Percentiles rank a stretch among this genome's conserved stretches.
phyloP scores from a whole-genome alignment of 139 green algal genomes.

The Volvox africanus region DNA sequence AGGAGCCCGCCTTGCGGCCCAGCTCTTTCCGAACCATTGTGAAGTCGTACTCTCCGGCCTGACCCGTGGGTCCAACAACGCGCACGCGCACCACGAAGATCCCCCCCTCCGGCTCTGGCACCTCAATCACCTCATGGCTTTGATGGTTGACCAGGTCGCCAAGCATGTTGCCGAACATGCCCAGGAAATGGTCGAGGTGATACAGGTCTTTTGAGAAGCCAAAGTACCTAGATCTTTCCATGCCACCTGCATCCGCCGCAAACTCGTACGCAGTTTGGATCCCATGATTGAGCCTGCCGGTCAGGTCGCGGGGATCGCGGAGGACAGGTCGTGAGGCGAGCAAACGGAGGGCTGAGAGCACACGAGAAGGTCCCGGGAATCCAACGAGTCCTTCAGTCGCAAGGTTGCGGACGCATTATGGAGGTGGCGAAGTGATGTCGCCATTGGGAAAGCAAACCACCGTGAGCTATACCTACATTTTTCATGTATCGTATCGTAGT shows the following conservation, averaged over 20 bases:
- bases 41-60: constrained; percentile 49
- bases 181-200: constrained; percentile 86
- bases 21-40: constrained; percentile 56
- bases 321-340: not conserved
- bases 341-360: too few relatives aligned
- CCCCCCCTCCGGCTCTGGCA: not conserved
- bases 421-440: too few relatives aligned
- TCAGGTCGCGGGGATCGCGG: not conserved
- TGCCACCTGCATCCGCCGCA: constrained; percentile 76
- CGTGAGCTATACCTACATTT: too few relatives aligned
- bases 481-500: too few relatives aligned
- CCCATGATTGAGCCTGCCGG: constrained; percentile 72
- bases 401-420: too few relatives aligned
- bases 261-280: constrained; percentile 87
- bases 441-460: too few relatives aligned
- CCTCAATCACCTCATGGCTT: not conserved
- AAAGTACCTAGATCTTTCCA: constrained; percentile 76
- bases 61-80: constrained; percentile 30
- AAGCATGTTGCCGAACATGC: constrained; percentile 48
- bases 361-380: too few relatives aligned
- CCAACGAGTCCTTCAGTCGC: too few relatives aligned
- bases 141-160: constrained; percentile 47
- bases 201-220: constrained; percentile 79
- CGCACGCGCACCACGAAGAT: constrained; percentile 22
- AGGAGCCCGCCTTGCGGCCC: constrained; percentile 68